phyloP scores from a whole-genome alignment of 805 yeast species.

The Pichia ethanolica region DNA sequence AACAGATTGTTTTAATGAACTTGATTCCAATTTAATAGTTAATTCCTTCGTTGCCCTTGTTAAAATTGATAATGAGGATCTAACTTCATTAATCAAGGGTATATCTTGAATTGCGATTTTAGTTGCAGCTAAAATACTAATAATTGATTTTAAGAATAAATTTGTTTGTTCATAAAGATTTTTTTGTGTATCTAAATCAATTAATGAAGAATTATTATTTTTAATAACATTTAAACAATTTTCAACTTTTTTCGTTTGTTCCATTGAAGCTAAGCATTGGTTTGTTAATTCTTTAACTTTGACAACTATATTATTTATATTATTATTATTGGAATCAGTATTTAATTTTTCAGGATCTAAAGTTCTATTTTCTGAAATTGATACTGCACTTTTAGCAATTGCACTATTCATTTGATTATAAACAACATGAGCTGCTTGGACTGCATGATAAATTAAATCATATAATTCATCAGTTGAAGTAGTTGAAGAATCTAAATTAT shows the following conservation, averaged over 20 bases:
- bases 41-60: slow-evolving; percentile 90
- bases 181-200: slow-evolving; percentile 43
- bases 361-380: slow-evolving; percentile 31
- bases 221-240: slow-evolving; percentile 45
- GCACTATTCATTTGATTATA: slow-evolving; percentile 66
- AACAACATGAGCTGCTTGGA: slow-evolving; percentile 61
- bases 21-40: slow-evolving; percentile 72
- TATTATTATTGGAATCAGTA: not conserved
- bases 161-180: slow-evolving; percentile 83
- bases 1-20: slow-evolving; percentile 36
- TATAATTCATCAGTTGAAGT: slow-evolving; percentile 20
- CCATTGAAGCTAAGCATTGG: slow-evolving; percentile 75
- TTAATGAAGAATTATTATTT: slow-evolving; percentile 13
- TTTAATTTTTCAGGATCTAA: slow-evolving; percentile 5
- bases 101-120: slow-evolving; percentile 76
- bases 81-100: slow-evolving; percentile 69
- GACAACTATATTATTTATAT: slow-evolving; percentile 35
- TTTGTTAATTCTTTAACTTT: slow-evolving; percentile 71
- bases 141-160: slow-evolving; percentile 71
- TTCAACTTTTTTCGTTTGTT: slow-evolving; percentile 63
- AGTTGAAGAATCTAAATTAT: not conserved
- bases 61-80: slow-evolving; percentile 71
- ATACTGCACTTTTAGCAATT: slow-evolving; percentile 56
- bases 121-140: slow-evolving; percentile 76
- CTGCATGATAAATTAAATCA: slow-evolving; percentile 24